These are phyloP conservation scores for Gloeophyllum trabeum DNA, from an alignment of 768 basidiomycete genomes.

Conservation along the genomic window DNA sequence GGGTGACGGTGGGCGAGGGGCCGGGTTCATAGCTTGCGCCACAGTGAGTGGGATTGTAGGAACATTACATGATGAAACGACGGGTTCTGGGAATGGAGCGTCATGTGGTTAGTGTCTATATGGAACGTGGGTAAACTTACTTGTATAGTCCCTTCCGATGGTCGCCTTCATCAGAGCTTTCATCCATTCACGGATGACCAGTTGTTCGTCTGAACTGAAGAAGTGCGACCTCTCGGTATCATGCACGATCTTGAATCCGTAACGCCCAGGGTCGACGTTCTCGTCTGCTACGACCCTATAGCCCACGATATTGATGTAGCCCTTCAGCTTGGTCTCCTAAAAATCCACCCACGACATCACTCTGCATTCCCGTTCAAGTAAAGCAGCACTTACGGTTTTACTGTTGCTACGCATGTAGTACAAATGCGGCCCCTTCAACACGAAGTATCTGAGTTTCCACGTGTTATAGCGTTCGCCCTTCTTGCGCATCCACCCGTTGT, in stretches of 20 bases:
- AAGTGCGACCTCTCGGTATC: constrained; percentile 79
- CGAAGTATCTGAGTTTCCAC: constrained; percentile 89
- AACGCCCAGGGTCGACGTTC: constrained; percentile 83
- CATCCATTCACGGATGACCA: constrained; percentile 93
- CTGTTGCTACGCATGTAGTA: constrained; percentile 78
- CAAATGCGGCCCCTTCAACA: constrained; percentile 85
- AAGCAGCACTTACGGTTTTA: constrained; percentile 35
- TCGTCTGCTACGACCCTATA: constrained; percentile 93
- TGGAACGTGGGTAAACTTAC: constrained; percentile 37
- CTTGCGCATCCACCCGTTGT: constrained; percentile 92
- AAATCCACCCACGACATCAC: too few species aligned
- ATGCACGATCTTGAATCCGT: constrained; percentile 92
- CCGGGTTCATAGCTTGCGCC: constrained; percentile 94
- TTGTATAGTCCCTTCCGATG: constrained; percentile 85
- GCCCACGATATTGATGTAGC: constrained; percentile 85
- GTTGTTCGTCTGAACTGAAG: constrained; percentile 88
- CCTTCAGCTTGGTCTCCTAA: constrained; percentile 91
- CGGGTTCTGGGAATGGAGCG: constrained; percentile 62
- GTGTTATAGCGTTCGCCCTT: constrained; percentile 85
- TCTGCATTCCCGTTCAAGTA: too few species aligned
- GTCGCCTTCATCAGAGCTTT: constrained; percentile 99
- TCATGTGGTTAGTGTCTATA: constrained; percentile 8
- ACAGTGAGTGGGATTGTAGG: constrained; percentile 92
- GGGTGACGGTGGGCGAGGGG: constrained; percentile 91
- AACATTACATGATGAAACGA: constrained; percentile 93